These are phyloP conservation scores for Cyberlindnera amylophila DNA, from an alignment of 805 yeast species.

Conservation along the genomic window DNA sequence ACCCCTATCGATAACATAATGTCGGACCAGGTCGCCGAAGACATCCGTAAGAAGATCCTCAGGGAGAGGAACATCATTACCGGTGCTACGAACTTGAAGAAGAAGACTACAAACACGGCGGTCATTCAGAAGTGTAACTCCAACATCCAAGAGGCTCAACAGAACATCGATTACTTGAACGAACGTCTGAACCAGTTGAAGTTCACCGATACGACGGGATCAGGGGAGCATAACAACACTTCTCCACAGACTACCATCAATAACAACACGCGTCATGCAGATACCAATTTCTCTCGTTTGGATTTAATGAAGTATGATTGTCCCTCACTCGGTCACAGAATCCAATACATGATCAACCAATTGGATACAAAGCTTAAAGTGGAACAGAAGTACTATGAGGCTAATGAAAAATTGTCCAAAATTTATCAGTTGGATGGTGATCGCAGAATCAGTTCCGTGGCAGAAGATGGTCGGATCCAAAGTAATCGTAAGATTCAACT, in stretches of 20 bases:
- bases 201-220: conserved; percentile 25
- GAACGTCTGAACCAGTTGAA: conserved; percentile 64
- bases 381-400: conserved; percentile 89
- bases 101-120: conserved; percentile 70
- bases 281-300: conserved; percentile 51
- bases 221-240: too few species aligned
- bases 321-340: conserved; percentile 90
- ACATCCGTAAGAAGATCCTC: conserved; percentile 80
- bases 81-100: conserved; percentile 80
- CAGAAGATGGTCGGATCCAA: conserved; percentile 82
- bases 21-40: conserved; percentile 47
- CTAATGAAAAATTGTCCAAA: conserved; percentile 83
- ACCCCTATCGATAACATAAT: conserved; percentile 4
- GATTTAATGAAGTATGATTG: conserved; percentile 90
- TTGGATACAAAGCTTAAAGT: conserved; percentile 90
- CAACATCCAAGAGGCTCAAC: conserved; percentile 85
- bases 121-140: conserved; percentile 91
- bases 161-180: conserved; percentile 84
- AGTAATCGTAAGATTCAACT: conserved; percentile 81
- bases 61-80: conserved; percentile 83
- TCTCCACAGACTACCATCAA: background rate
- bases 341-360: conserved; percentile 93
- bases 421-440: conserved; percentile 92
- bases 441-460: conserved; percentile 76
- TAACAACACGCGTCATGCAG: conserved; percentile 22